Evolutionary conservation across 306 rosid genomes (phyloP).

Genomic region (Cucumis cinereus): DNA sequence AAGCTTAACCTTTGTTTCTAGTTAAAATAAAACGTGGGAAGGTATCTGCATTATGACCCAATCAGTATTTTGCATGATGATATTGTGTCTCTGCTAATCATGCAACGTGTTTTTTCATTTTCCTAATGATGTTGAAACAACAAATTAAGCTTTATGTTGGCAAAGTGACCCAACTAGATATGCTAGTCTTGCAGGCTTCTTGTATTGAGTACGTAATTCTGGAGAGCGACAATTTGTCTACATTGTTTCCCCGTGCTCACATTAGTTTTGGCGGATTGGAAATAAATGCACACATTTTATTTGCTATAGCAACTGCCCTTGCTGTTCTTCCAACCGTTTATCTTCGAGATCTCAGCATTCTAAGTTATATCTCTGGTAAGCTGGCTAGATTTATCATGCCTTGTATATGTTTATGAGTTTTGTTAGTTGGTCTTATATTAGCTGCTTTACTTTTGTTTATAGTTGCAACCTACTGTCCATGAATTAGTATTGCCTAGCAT

Average conservation of each 20-base stretch:
- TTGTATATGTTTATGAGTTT: background rate
- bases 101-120: background rate
- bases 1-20: background rate
- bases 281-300: conserved; percentile 40
- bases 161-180: conserved; percentile 13
- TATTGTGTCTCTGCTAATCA: background rate
- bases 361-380: conserved; percentile 89
- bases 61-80: background rate
- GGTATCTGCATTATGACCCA: background rate
- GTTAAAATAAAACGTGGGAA: background rate
- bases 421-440: background rate
- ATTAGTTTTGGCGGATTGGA: conserved; percentile 45
- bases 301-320: conserved; percentile 60
- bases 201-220: conserved; percentile 88
- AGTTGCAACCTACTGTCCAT: background rate
- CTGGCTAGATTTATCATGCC: background rate
- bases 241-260: conserved; percentile 76
- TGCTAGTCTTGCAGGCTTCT: conserved; percentile 54
- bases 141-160: background rate
- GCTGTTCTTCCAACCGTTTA: conserved; percentile 97
- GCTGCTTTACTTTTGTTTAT: background rate
- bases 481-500: background rate
- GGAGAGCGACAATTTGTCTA: conserved; percentile 92
- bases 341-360: conserved; percentile 86
- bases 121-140: background rate